These are phyloP conservation scores for Saccharomyces paradoxus DNA, from an alignment of 805 yeast species.

Conservation along the genomic window DNA sequence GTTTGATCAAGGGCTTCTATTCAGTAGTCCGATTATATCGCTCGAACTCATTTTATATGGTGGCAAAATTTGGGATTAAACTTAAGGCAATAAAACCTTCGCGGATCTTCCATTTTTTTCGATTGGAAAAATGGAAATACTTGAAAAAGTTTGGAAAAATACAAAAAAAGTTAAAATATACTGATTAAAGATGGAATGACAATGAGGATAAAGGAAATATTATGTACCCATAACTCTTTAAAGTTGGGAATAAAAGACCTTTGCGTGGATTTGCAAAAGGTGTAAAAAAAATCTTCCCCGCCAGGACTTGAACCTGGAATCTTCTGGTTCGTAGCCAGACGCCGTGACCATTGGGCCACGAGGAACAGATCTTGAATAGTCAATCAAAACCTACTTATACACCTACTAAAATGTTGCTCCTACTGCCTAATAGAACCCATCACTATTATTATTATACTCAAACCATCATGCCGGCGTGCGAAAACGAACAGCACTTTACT, in stretches of 20 bases:
- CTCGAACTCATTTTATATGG: neutral
- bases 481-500: too few species aligned
- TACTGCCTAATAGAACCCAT: too few species aligned
- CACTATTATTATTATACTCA: too few species aligned
- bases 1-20: neutral
- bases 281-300: constrained; percentile 35
- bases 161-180: neutral
- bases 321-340: constrained; percentile 59
- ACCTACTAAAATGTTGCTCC: too few species aligned
- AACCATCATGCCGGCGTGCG: too few species aligned
- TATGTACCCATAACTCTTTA: neutral
- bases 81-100: neutral
- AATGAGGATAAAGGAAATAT: neutral
- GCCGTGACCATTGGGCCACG: constrained; percentile 74
- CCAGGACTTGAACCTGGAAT: constrained; percentile 52
- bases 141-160: neutral
- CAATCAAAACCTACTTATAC: too few species aligned
- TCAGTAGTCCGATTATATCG: neutral
- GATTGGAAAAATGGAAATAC: neutral
- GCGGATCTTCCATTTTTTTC: neutral
- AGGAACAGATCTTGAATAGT: constrained; percentile 45
- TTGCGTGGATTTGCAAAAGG: too few species aligned
- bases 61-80: neutral
- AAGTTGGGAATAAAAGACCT: neutral
- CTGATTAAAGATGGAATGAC: neutral